phyloP scores from a whole-genome alignment of 257 asterid genomes.

The Petunia axillaris region DNA sequence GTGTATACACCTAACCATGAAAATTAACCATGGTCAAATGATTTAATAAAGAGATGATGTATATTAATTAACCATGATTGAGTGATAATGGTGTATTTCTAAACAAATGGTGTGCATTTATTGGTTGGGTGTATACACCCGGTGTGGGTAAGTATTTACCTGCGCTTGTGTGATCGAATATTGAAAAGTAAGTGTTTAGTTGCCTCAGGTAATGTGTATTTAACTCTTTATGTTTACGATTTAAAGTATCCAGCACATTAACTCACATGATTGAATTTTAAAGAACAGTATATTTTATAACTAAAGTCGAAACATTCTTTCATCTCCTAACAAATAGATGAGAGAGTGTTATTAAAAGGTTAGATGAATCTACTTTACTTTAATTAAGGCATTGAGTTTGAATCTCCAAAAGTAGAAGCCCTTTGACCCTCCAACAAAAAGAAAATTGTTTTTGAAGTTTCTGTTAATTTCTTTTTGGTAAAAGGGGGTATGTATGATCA shows the following conservation, averaged over 20 bases:
- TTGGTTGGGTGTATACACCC: too few species aligned
- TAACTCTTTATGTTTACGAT: too few species aligned
- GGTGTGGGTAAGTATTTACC: too few species aligned
- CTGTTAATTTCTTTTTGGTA: neutral
- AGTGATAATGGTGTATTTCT: too few species aligned
- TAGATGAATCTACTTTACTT: neutral
- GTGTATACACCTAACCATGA: too few species aligned
- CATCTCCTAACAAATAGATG: neutral
- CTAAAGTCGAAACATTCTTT: neutral
- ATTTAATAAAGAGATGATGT: too few species aligned
- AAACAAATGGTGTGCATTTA: too few species aligned
- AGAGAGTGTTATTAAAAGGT: neutral
- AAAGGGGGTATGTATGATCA: neutral
- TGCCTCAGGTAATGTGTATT: too few species aligned
- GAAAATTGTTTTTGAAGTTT: conserved; percentile 12
- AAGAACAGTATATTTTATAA: neutral
- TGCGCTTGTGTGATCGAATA: neutral
- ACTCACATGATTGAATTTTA: neutral
- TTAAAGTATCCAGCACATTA: neutral
- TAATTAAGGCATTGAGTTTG: neutral
- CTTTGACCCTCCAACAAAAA: neutral
- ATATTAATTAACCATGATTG: too few species aligned
- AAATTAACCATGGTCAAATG: too few species aligned
- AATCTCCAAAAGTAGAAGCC: neutral
- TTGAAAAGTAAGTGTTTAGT: neutral